Evolutionary conservation across 768 basidiomycete genomes (phyloP).

Genomic region (Mycena capillaripes): DNA sequence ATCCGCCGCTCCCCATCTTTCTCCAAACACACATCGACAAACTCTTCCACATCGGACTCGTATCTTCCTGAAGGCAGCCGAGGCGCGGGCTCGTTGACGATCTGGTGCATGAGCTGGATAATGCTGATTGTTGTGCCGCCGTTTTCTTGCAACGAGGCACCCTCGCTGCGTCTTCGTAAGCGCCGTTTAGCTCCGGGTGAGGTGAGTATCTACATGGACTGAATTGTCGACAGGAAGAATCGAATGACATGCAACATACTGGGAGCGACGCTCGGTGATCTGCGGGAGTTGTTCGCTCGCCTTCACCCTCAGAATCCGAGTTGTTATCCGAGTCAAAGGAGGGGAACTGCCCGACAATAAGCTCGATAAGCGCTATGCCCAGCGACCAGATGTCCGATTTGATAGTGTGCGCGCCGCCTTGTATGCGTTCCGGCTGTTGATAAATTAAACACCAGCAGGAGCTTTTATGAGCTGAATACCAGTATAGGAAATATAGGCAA

Average conservation of each 20-base stretch:
- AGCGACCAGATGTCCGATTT: conserved; percentile 99
- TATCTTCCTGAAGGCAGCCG: conserved; percentile 81
- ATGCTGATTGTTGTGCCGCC: conserved; percentile 99
- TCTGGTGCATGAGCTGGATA: conserved; percentile 95
- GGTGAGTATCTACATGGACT: conserved; percentile 60
- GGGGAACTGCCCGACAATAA: conserved; percentile 97
- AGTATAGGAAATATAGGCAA: conserved; percentile 39
- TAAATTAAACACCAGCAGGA: not conserved
- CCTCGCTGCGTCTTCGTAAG: too few species aligned
- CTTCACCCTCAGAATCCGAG: conserved; percentile 85
- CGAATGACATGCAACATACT: too few species aligned
- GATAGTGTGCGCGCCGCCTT: conserved; percentile 97
- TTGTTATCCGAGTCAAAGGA: conserved; percentile 85
- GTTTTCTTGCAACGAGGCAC: conserved; percentile 93
- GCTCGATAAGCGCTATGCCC: conserved; percentile 96
- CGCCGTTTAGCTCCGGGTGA: too few species aligned
- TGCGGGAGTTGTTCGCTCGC: too few species aligned
- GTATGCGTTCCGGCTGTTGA: conserved; percentile 95
- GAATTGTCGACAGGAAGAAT: conserved; percentile 78
- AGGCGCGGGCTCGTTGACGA: conserved; percentile 98
- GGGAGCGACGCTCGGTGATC: too few species aligned
- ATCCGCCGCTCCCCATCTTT: conserved; percentile 90
- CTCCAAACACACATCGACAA: conserved; percentile 90
- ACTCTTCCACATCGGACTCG: conserved; percentile 80
- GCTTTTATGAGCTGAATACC: too few species aligned